Evolutionary conservation across 1,284 basidiomycete genomes (phyloP).

Genomic region (Trichosporon sp.): DNA sequence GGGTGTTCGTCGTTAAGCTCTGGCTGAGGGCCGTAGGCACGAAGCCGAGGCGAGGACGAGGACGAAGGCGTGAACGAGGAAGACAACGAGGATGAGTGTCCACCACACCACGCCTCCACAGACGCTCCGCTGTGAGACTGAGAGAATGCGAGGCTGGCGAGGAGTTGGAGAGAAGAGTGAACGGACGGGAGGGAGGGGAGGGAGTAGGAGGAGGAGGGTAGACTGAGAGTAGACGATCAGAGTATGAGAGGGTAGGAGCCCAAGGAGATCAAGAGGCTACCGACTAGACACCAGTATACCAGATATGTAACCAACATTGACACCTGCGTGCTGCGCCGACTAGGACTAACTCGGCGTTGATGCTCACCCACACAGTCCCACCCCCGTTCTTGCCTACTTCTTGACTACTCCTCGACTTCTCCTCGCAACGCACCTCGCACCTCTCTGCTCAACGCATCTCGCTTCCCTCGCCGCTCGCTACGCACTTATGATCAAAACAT

Average conservation of each 20-base stretch:
- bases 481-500: not conserved
- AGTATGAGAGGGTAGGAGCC: not conserved
- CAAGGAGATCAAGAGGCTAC: not conserved
- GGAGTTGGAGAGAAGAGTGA: no score
- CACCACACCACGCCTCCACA: no score
- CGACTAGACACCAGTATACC: not conserved
- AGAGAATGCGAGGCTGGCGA: no score
- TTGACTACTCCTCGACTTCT: no score
- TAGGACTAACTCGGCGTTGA: not conserved
- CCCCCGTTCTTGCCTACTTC: no score
- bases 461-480: not conserved
- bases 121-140: no score
- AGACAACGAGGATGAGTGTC: no score
- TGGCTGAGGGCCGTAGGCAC: not conserved
- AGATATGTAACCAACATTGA: slow-evolving; percentile 3
- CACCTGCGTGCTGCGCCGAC: not conserved
- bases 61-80: no score
- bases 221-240: no score
- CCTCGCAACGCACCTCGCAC: not conserved
- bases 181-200: not conserved
- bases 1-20: slow-evolving; percentile 53
- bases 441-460: not conserved
- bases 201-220: no score
- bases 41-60: not conserved
- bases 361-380: no score